phyloP scores from a whole-genome alignment of 768 basidiomycete genomes.

The Tricholoma flavovirens region DNA sequence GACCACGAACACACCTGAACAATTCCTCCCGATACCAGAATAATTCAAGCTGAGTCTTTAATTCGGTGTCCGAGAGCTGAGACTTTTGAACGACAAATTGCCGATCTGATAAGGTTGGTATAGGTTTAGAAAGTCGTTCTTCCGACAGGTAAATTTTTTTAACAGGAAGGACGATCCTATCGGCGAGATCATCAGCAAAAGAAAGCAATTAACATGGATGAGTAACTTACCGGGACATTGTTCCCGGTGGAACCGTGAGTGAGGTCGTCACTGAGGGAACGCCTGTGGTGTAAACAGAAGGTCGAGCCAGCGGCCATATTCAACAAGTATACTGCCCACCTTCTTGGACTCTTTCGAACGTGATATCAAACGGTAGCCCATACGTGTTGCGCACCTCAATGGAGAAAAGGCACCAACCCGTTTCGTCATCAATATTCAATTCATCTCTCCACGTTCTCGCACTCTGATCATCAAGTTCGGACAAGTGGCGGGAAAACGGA shows the following conservation, averaged over 20 bases:
- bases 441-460: constrained; percentile 21
- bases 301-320: not conserved
- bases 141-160: constrained; percentile 61
- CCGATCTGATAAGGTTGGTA: constrained; percentile 81
- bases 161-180: constrained; percentile 65
- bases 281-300: constrained; percentile 27
- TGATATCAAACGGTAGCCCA: constrained; percentile 86
- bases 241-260: constrained; percentile 79
- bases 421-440: constrained; percentile 41
- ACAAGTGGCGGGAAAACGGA: constrained; percentile 41
- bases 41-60: constrained; percentile 63
- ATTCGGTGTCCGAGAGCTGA: constrained; percentile 51
- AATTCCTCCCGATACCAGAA: constrained; percentile 97
- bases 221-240: constrained; percentile 63
- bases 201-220: not conserved
- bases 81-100: constrained; percentile 88
- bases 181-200: constrained; percentile 2
- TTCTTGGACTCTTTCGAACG: constrained; percentile 61
- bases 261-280: constrained; percentile 35
- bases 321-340: constrained; percentile 32
- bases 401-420: constrained; percentile 81
- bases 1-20: constrained; percentile 58
- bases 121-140: constrained; percentile 53
- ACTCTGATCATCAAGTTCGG: constrained; percentile 13
- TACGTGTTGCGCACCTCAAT: constrained; percentile 92